A percentile compares a stretch with the other conserved stretches of the same genome.
Conservation (phyloP, 2,329 filamentous ascomycete genomes). For the Colletotrichum sp. region DNA sequence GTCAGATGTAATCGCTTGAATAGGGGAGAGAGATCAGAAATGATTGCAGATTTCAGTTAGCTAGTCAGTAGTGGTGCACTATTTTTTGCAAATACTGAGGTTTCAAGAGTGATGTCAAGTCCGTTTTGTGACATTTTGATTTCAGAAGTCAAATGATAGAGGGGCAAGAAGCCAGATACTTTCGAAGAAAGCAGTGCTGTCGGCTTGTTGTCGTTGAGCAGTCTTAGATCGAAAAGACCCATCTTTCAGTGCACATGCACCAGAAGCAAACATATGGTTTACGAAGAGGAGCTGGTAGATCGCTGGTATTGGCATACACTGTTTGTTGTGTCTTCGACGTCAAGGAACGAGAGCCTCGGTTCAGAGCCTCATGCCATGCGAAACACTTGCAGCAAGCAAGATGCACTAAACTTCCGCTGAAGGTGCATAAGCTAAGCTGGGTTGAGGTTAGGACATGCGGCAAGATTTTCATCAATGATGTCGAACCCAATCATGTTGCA, state of each 20-base stretch:
- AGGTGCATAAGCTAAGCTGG: neutral
- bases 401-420: neutral
- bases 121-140: neutral
- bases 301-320: neutral
- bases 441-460: neutral
- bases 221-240: neutral
- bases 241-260: neutral
- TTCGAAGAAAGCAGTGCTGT: neutral
- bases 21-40: neutral
- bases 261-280: neutral
- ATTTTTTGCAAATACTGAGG: neutral
- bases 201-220: neutral
- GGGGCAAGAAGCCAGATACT: neutral
- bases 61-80: neutral
- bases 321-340: neutral
- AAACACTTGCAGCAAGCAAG: neutral
- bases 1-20: neutral
- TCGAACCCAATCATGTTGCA: neutral
- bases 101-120: accelerated
- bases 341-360: neutral
- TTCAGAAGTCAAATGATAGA: neutral
- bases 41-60: neutral
- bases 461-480: neutral
- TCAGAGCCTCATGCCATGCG: neutral
- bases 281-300: neutral